phyloP scores from a whole-genome alignment of 2,329 filamentous ascomycete genomes.

The Paecilomyces sp. region DNA sequence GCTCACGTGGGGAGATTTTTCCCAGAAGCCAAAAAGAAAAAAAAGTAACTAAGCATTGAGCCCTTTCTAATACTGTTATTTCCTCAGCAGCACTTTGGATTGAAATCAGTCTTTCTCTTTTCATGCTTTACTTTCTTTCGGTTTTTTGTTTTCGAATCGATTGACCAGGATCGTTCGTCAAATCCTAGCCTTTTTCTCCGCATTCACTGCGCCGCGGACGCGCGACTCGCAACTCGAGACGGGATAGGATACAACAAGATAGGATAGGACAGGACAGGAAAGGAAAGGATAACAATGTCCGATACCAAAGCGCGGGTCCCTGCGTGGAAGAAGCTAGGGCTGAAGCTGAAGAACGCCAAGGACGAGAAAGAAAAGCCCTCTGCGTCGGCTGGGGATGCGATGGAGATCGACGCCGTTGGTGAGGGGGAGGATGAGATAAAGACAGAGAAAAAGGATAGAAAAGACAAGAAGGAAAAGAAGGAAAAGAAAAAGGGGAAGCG shows the following conservation, averaged over 20 bases:
- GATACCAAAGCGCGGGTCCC: conserved; percentile 30
- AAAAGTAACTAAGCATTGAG: no score
- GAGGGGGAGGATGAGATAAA: neutral
- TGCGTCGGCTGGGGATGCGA: neutral
- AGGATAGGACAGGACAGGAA: no score
- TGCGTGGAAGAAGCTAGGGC: conserved; percentile 55
- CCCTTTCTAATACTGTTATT: no score
- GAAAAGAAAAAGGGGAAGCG: conserved; percentile 8
- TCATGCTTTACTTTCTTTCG: neutral
- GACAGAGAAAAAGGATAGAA: conserved; percentile 8
- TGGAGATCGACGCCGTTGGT: neutral
- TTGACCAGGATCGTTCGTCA: neutral
- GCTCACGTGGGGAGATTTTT: neutral
- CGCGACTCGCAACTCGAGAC: no score
- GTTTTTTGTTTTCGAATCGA: no score
- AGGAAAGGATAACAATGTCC: neutral
- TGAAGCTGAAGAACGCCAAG: conserved; percentile 51
- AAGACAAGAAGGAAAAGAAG: conserved; percentile 14
- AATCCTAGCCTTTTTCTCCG: neutral
- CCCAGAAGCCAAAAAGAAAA: no score
- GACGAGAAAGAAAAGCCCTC: conserved; percentile 3
- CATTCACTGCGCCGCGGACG: neutral
- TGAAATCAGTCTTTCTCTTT: neutral
- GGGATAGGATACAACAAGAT: no score
- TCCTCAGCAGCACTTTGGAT: no score